A percentile compares a stretch with the other conserved stretches of the same genome.
Evolutionary conservation across 768 basidiomycete genomes (phyloP).

Genomic region (Basidioascus undulatus): DNA sequence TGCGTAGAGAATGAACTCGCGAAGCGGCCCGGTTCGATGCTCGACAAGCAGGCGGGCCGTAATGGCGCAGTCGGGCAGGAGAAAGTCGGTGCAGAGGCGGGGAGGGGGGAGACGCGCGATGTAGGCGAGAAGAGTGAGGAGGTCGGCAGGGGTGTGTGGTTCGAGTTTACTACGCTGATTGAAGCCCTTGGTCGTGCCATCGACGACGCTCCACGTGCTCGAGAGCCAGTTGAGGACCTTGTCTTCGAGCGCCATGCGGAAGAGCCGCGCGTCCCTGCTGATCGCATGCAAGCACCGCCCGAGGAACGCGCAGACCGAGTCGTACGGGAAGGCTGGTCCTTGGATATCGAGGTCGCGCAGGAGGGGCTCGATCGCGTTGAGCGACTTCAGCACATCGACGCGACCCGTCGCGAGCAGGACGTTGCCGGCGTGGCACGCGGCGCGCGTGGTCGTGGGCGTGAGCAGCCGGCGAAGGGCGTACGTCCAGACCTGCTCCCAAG

Average conservation of each 20-base stretch:
- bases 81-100: too few relatives aligned
- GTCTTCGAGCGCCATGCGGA: conserved; percentile 65
- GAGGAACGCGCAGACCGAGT: conserved; percentile 72
- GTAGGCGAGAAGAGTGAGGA: conserved; percentile 40
- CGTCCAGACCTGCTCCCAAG: conserved; percentile 70
- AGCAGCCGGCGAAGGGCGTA: conserved; percentile 52
- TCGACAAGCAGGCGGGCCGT: conserved; percentile 38
- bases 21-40: conserved; percentile 31
- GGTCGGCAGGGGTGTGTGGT: conserved; percentile 30
- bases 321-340: conserved; percentile 63
- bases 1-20: conserved; percentile 45
- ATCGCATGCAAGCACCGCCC: conserved; percentile 41
- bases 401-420: conserved; percentile 6
- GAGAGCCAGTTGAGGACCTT: conserved; percentile 61
- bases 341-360: conserved; percentile 70
- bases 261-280: conserved; percentile 55
- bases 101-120: too few relatives aligned
- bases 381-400: too few relatives aligned
- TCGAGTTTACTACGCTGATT: conserved; percentile 25
- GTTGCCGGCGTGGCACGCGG: conserved; percentile 7
- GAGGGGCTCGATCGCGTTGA: conserved; percentile 32
- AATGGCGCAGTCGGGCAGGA: conserved; percentile 45
- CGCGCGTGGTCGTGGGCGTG: conserved; percentile 21
- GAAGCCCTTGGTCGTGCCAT: conserved; percentile 21
- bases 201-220: conserved; percentile 38